A percentile compares a stretch with the other conserved stretches of the same genome.
phyloP scores from a whole-genome alignment of 805 yeast genomes.

The Wilhelminamyces savonicus region DNA sequence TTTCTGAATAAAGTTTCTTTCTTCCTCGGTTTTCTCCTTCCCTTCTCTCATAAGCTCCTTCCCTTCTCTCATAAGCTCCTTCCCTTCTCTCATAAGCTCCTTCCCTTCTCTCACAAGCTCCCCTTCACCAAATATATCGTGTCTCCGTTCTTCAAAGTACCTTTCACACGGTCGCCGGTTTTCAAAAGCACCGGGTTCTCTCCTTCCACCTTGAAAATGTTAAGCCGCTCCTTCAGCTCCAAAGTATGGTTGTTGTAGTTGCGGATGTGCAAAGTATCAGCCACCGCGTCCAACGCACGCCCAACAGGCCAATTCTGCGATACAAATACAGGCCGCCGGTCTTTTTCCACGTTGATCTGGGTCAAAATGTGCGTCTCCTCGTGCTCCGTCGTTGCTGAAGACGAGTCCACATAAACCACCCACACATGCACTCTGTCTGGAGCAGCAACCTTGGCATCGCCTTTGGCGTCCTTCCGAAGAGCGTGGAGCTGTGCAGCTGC shows the following conservation, averaged over 20 bases:
- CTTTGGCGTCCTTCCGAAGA: slow-evolving; percentile 44
- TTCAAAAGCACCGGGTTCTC: slow-evolving; percentile 23
- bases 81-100: too few species aligned
- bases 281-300: slow-evolving; percentile 46
- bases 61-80: too few species aligned
- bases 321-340: slow-evolving; percentile 35
- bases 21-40: too few species aligned
- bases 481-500: slow-evolving; percentile 27
- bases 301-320: slow-evolving; percentile 58
- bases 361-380: slow-evolving; percentile 18
- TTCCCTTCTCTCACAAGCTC: too few species aligned
- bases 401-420: slow-evolving; percentile 35
- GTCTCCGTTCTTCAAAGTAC: slow-evolving; percentile 44
- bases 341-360: slow-evolving; percentile 18
- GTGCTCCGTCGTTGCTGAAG: slow-evolving; percentile 6
- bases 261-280: slow-evolving; percentile 39
- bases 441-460: slow-evolving; percentile 39
- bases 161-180: slow-evolving; percentile 31
- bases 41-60: too few species aligned
- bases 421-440: slow-evolving; percentile 46
- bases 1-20: too few species aligned
- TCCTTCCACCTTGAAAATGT: slow-evolving; percentile 35
- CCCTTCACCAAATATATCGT: slow-evolving; percentile 50
- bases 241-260: slow-evolving; percentile 45
- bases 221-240: slow-evolving; percentile 35